Evolutionary conservation across 2,329 filamentous ascomycete species (phyloP).

Genomic region (Xylariaceae sp.): DNA sequence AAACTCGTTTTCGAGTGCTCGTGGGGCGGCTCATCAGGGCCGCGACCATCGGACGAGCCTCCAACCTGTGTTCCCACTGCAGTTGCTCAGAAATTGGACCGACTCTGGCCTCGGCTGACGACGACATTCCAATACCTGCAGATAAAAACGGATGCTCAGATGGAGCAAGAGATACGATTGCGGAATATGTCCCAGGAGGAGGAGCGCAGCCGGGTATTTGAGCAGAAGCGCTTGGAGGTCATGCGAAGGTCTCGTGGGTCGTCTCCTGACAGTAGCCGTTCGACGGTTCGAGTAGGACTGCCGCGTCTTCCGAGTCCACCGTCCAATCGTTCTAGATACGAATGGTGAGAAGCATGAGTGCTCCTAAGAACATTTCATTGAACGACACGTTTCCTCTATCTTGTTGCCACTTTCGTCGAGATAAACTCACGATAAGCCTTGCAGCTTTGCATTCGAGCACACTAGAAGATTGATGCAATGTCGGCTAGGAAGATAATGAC

Average conservation of each 20-base stretch:
- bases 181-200: conserved; percentile 45
- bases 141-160: conserved; percentile 42
- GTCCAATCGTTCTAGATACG: too few relatives aligned
- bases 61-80: conserved; percentile 37
- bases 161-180: conserved; percentile 44
- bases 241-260: conserved; percentile 30
- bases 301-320: too few relatives aligned
- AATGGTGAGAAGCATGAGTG: too few relatives aligned
- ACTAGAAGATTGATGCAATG: too few relatives aligned
- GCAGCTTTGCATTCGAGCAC: too few relatives aligned
- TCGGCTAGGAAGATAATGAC: too few relatives aligned
- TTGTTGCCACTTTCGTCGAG: too few relatives aligned
- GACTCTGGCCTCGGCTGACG: conserved; percentile 45
- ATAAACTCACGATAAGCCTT: too few relatives aligned
- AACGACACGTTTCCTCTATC: too few relatives aligned
- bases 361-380: too few relatives aligned
- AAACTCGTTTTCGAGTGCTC: conserved; percentile 52
- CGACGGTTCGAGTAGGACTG: too few relatives aligned
- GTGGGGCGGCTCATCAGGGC: conserved; percentile 53
- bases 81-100: conserved; percentile 47
- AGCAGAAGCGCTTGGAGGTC: conserved; percentile 46
- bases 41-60: conserved; percentile 37
- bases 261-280: too few relatives aligned
- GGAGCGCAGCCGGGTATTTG: conserved; percentile 49
- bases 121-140: conserved; percentile 42